Evolutionary conservation across 1,284 basidiomycete genomes (phyloP).

Genomic region (Fomes fomentarius): DNA sequence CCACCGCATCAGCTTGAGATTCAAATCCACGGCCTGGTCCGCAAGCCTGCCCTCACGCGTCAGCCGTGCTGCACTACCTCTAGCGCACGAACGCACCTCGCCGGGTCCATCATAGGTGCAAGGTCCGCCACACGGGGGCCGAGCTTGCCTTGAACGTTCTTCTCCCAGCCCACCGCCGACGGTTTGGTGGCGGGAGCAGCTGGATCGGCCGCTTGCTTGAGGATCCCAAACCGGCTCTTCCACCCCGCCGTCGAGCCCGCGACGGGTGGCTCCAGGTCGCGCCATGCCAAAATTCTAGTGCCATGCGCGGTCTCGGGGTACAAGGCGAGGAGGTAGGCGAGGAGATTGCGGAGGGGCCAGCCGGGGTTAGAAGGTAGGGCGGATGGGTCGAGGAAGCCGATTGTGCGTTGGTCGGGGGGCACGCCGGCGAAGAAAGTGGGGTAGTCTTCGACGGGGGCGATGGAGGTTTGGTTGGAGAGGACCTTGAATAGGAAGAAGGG

Average conservation of each 20-base stretch:
- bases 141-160: slow-evolving; percentile 83
- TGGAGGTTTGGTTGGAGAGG: slow-evolving; percentile 36
- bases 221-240: slow-evolving; percentile 64
- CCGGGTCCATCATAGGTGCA: slow-evolving; percentile 95
- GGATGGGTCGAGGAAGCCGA: slow-evolving; percentile 90
- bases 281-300: slow-evolving; percentile 78
- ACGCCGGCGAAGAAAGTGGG: slow-evolving; percentile 53
- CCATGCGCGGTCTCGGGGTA: slow-evolving; percentile 48
- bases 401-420: slow-evolving; percentile 52
- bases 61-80: neutral
- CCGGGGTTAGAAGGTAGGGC: slow-evolving; percentile 79
- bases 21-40: slow-evolving; percentile 95
- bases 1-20: slow-evolving; percentile 98
- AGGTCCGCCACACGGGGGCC: slow-evolving; percentile 90
- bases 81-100: slow-evolving; percentile 44
- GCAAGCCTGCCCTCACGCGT: slow-evolving; percentile 62
- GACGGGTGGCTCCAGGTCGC: slow-evolving; percentile 56
- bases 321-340: slow-evolving; percentile 74
- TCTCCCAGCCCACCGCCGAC: slow-evolving; percentile 92
- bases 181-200: slow-evolving; percentile 41
- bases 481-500: slow-evolving; percentile 66
- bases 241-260: slow-evolving; percentile 41
- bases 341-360: slow-evolving; percentile 93
- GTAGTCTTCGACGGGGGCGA: slow-evolving; percentile 61
- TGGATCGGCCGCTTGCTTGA: slow-evolving; percentile 39